These are phyloP conservation scores for Coemansia sp. DNA, from an alignment of 371 early-diverging fungal species.

Conservation along the genomic window DNA sequence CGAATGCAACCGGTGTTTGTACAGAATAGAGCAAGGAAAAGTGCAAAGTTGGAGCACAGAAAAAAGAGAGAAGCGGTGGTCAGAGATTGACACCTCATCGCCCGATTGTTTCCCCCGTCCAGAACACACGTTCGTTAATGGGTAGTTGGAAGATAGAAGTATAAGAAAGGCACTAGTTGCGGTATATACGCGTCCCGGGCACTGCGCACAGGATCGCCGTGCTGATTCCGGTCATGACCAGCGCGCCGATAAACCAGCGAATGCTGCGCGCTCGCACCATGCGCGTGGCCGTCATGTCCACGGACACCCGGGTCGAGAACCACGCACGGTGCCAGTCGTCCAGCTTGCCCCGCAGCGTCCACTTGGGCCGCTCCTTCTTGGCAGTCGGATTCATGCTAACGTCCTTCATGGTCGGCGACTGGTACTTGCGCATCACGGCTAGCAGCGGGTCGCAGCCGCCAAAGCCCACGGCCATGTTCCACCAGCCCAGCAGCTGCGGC, in stretches of 20 bases:
- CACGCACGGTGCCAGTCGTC: constrained; percentile 48
- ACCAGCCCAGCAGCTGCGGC: constrained; percentile 50
- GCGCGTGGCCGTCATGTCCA: constrained; percentile 47
- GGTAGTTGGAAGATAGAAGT: too few relatives aligned
- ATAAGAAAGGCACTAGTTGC: too few relatives aligned
- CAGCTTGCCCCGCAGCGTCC: constrained; percentile 14
- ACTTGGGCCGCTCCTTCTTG: neutral
- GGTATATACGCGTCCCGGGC: constrained; percentile 47
- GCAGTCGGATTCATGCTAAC: too few relatives aligned
- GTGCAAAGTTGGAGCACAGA: neutral
- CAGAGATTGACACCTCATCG: too few relatives aligned
- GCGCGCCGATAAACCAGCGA: constrained; percentile 46
- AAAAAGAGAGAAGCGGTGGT: too few relatives aligned
- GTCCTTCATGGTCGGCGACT: constrained; percentile 41
- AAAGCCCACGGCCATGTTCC: constrained; percentile 52
- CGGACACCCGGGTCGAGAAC: constrained; percentile 46
- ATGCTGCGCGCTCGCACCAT: constrained; percentile 48
- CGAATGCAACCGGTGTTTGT: too few relatives aligned
- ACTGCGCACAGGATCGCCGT: constrained; percentile 48
- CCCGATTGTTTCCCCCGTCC: too few relatives aligned
- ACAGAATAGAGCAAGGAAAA: neutral
- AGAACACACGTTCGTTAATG: too few relatives aligned
- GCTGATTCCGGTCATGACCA: constrained; percentile 47
- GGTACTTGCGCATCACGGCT: constrained; percentile 48
- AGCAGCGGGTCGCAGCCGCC: constrained; percentile 48